These are phyloP conservation scores for Teratosphaeria viscida DNA, from an alignment of 2,329 filamentous ascomycete genomes.

Conservation along the genomic window DNA sequence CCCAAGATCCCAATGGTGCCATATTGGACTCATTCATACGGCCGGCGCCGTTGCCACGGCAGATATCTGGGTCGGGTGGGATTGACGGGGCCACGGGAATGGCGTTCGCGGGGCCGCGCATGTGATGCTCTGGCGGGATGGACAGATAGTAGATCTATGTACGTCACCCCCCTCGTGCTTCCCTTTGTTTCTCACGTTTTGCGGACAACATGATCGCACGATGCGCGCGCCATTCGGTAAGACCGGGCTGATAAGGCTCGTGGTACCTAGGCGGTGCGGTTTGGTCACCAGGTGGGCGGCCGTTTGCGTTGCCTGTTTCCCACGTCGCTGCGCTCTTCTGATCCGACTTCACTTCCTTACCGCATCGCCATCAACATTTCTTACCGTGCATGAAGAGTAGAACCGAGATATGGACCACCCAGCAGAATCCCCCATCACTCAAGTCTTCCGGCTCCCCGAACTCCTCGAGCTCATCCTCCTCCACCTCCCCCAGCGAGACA, in stretches of 20 bases:
- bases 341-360: not conserved
- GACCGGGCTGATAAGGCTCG: not conserved
- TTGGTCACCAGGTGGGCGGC: not conserved
- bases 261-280: too few relatives aligned
- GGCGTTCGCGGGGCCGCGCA: not conserved
- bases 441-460: slow-evolving; percentile 28
- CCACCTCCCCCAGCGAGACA: slow-evolving; percentile 21
- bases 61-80: not conserved
- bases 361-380: not conserved
- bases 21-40: not conserved
- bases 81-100: not conserved
- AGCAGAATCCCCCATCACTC: not conserved
- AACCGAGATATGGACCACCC: not conserved
- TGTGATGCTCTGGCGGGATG: not conserved
- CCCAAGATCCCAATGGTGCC: too few relatives aligned
- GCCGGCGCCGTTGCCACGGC: not conserved
- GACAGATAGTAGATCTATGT: not conserved
- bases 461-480: slow-evolving; percentile 29
- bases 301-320: not conserved
- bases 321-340: not conserved
- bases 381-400: not conserved
- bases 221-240: not conserved
- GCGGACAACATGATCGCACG: not conserved
- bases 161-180: not conserved
- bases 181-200: not conserved